A percentile compares a stretch with the other conserved stretches of the same genome.
Conservation (phyloP, 2,329 filamentous ascomycete species). For the Spiromastix sp. region DNA sequence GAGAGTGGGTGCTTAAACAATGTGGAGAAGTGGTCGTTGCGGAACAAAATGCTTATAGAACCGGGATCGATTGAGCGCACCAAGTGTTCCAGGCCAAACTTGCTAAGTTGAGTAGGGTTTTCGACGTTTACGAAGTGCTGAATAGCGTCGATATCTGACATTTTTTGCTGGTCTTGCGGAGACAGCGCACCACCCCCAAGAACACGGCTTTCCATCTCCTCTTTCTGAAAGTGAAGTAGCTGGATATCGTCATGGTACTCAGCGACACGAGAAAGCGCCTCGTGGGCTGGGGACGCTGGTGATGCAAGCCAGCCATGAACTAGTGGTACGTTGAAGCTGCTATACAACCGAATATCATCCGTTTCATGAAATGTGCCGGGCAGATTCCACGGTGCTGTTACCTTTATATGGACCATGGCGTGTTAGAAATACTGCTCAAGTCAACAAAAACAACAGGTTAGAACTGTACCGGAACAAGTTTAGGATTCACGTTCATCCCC, state of each 20-base stretch:
- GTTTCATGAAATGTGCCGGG: constrained; percentile 81
- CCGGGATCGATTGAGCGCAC: constrained; percentile 61
- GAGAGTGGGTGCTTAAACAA: constrained; percentile 79
- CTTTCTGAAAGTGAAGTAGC: constrained; percentile 76
- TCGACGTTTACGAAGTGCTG: constrained; percentile 63
- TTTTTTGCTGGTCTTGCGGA: constrained; percentile 63
- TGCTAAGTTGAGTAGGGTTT: constrained; percentile 80
- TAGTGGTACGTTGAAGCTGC: constrained; percentile 76
- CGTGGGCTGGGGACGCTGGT: constrained; percentile 55
- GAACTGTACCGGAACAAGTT: constrained; percentile 54
- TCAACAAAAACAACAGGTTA: background rate
- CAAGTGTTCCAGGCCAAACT: constrained; percentile 67
- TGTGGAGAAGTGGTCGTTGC: constrained; percentile 95
- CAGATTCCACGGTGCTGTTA: constrained; percentile 34
- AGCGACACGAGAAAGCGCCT: constrained; percentile 62
- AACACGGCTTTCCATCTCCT: constrained; percentile 77
- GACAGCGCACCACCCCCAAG: constrained; percentile 49
- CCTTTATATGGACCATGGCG: too few relatives aligned
- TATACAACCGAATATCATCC: constrained; percentile 79
- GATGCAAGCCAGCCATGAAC: constrained; percentile 85
- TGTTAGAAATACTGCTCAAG: too few relatives aligned
- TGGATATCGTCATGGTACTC: constrained; percentile 87
- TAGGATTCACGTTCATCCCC: constrained; percentile 96
- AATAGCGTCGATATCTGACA: constrained; percentile 75
- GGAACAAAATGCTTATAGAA: constrained; percentile 80